These are phyloP conservation scores for Penicillium lividum DNA, from an alignment of 495 filamentous ascomycete genomes.

Conservation along the genomic window DNA sequence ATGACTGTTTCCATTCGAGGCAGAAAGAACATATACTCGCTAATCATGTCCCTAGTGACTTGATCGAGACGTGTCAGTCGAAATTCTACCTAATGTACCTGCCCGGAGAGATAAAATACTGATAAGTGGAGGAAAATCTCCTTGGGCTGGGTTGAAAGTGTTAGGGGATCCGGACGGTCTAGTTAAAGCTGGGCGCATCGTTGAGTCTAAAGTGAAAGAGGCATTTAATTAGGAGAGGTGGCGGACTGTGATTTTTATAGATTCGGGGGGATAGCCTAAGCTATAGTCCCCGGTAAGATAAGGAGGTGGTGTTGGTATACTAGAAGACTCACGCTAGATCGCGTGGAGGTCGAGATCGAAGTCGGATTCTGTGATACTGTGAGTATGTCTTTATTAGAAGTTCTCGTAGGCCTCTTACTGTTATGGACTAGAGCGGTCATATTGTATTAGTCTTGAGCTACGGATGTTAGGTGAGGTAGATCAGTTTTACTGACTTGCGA, in stretches of 20 bases:
- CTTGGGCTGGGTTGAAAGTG: constrained; percentile 1
- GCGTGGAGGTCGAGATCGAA: constrained; percentile 9
- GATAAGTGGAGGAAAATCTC: constrained; percentile 13
- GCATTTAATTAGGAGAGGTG: constrained; percentile 2
- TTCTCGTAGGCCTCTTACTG: not conserved
- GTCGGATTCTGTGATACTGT: constrained; percentile 3
- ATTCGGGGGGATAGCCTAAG: not conserved
- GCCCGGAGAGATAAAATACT: constrained; percentile 1
- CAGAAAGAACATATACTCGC: constrained; percentile 15
- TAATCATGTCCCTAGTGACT: not conserved
- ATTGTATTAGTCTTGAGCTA: not conserved
- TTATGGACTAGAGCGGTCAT: not conserved
- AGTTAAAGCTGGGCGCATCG: constrained; percentile 2
- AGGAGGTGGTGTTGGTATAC: constrained; percentile 8
- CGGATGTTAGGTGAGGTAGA: not conserved
- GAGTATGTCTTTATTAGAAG: not conserved
- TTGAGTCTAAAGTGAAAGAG: constrained; percentile 3
- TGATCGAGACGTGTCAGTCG: constrained; percentile 2
- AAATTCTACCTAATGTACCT: constrained; percentile 10
- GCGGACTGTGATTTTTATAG: not conserved
- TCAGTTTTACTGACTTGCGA: not conserved
- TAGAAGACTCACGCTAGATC: constrained; percentile 12
- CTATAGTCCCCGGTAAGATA: constrained; percentile 3
- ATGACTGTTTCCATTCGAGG: constrained; percentile 8
- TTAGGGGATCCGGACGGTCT: constrained; percentile 9